Conservation (phyloP, 2,329 filamentous ascomycete genomes). For the Remersonia thermophila region DNA sequence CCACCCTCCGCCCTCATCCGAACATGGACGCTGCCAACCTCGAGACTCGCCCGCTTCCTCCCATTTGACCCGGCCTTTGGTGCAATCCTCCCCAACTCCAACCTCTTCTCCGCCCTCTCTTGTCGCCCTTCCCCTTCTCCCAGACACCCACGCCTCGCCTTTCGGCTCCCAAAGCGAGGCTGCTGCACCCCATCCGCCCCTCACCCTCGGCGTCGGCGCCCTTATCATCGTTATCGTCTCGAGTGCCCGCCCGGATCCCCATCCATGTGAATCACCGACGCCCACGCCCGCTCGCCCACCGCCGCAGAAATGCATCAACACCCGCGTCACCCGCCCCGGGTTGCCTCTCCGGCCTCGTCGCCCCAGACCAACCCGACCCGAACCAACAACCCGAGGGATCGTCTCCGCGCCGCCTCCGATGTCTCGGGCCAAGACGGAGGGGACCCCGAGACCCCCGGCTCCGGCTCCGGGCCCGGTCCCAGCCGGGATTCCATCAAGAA, state of each 20-base stretch:
- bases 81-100: no score
- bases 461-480: slow-evolving; percentile 29
- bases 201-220: slow-evolving; percentile 1
- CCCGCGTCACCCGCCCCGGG: slow-evolving; percentile 60
- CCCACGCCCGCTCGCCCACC: not conserved
- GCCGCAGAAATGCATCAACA: slow-evolving; percentile 70
- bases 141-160: no score
- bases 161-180: no score
- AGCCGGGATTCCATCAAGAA: slow-evolving; percentile 61
- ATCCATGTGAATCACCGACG: no score
- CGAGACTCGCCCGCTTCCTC: no score
- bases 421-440: slow-evolving; percentile 28
- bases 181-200: no score
- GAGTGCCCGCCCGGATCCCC: no score
- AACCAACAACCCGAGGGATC: slow-evolving; percentile 64
- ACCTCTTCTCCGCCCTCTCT: no score
- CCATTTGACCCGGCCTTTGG: no score
- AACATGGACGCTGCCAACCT: no score
- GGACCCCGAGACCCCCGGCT: slow-evolving; percentile 35
- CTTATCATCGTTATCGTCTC: slow-evolving; percentile 5
- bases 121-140: no score
- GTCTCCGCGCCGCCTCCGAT: slow-evolving; percentile 32
- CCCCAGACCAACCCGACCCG: slow-evolving; percentile 60
- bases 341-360: slow-evolving; percentile 60
- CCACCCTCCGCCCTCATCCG: no score